These are phyloP conservation scores for Aspergillus fijiensis DNA, from an alignment of 2,329 filamentous ascomycete genomes.

Conservation along the genomic window DNA sequence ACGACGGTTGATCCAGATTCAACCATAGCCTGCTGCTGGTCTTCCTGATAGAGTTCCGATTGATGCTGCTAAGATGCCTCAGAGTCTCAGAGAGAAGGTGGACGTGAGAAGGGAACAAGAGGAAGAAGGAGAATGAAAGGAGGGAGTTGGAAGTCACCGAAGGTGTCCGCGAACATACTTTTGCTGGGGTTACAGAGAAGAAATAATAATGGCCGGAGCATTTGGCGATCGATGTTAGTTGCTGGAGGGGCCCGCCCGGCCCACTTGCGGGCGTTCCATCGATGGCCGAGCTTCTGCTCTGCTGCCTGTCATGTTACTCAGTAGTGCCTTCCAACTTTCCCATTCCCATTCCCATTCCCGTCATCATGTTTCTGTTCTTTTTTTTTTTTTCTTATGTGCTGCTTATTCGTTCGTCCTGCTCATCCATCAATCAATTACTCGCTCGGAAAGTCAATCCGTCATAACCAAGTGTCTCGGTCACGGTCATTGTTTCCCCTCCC, in stretches of 20 bases:
- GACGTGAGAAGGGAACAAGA: too few relatives aligned
- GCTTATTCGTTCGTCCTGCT: neutral
- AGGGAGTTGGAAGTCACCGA: neutral
- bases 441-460: too few relatives aligned
- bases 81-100: too few relatives aligned
- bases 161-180: neutral
- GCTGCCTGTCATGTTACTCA: conserved; percentile 18
- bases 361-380: neutral
- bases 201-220: conserved; percentile 7
- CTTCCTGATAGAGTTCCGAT: too few relatives aligned
- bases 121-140: neutral
- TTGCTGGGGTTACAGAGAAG: neutral
- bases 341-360: neutral
- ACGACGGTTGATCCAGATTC: too few relatives aligned
- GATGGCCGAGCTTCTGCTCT: conserved; percentile 13
- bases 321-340: too few relatives aligned
- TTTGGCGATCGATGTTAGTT: conserved; percentile 17
- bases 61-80: too few relatives aligned
- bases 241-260: conserved; percentile 17
- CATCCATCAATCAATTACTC: neutral
- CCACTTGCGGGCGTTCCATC: conserved; percentile 22
- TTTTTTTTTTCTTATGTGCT: neutral
- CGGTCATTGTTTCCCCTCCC: conserved; percentile 4
- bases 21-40: too few relatives aligned
- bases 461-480: neutral